phyloP scores from a whole-genome alignment of 768 basidiomycete genomes.

The Pleurotus pulmonarius region DNA sequence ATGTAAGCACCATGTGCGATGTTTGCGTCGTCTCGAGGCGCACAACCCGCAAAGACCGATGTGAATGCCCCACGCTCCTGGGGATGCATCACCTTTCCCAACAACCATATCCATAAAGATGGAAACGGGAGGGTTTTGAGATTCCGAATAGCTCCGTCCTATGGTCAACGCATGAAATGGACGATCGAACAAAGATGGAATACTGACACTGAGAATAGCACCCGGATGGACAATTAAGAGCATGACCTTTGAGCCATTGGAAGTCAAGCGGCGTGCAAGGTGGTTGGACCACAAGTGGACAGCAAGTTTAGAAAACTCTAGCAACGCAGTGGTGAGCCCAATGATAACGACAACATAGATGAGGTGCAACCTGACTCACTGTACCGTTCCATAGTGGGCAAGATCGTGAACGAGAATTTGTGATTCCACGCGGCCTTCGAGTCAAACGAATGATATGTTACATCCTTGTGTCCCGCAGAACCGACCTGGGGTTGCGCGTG shows the following conservation, averaged over 20 bases:
- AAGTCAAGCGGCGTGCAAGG: conserved; percentile 16
- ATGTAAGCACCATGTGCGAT: conserved; percentile 34
- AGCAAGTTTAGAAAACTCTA: conserved; percentile 11
- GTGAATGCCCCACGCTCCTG: conserved; percentile 18
- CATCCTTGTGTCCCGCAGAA: conserved; percentile 22
- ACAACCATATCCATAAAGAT: conserved; percentile 19
- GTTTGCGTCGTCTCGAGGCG: conserved; percentile 20
- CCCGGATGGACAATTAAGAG: conserved; percentile 42
- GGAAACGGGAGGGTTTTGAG: conserved; percentile 16
- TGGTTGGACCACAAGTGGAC: conserved; percentile 20
- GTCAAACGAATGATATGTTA: conserved; percentile 10
- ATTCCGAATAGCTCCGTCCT: conserved; percentile 17
- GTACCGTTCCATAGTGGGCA: conserved; percentile 24
- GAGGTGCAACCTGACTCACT: conserved; percentile 18
- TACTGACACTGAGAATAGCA: conserved; percentile 8
- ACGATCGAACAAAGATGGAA: conserved; percentile 7
- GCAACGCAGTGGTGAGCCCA: conserved; percentile 13
- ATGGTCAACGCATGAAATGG: not conserved
- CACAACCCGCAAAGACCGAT: conserved; percentile 16
- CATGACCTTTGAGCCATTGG: conserved; percentile 21
- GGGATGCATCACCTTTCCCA: conserved; percentile 18
- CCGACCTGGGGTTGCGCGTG: conserved; percentile 21
- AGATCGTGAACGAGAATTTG: conserved; percentile 21
- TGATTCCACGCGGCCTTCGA: conserved; percentile 31
- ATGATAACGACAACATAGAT: not conserved